Evolutionary conservation across 768 basidiomycete genomes (phyloP).

Genomic region (Mycena maculata): DNA sequence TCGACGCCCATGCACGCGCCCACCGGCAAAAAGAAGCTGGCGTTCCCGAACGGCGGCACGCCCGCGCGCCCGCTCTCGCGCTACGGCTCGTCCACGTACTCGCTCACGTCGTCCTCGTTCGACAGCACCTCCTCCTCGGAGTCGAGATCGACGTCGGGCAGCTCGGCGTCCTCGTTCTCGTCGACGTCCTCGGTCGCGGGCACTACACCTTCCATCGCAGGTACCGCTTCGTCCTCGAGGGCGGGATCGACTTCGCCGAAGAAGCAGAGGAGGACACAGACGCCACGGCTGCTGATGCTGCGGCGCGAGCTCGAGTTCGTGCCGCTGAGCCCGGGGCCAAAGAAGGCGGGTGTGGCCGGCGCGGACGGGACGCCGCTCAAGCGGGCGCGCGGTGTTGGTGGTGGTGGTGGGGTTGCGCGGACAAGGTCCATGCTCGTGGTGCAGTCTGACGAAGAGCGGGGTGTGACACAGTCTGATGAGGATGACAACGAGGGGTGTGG

Average conservation of each 20-base stretch:
- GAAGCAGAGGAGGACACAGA: constrained; percentile 48
- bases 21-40: constrained; percentile 47
- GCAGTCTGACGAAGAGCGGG: constrained; percentile 3
- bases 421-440: constrained; percentile 28
- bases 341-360: constrained; percentile 51
- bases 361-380: constrained; percentile 19
- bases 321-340: constrained; percentile 78
- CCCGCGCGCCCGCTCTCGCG: constrained; percentile 53
- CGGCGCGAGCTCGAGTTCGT: constrained; percentile 78
- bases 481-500: constrained; percentile 24
- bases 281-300: constrained; percentile 72
- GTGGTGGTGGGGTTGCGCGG: too few species aligned
- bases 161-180: constrained; percentile 55
- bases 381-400: constrained; percentile 20
- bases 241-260: constrained; percentile 44
- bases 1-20: constrained; percentile 57
- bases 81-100: constrained; percentile 47
- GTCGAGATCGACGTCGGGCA: constrained; percentile 56
- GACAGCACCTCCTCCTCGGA: constrained; percentile 26
- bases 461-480: constrained; percentile 19
- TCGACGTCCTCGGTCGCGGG: constrained; percentile 57
- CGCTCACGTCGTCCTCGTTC: constrained; percentile 34
- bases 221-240: background rate
- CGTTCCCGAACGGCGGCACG: constrained; percentile 44
- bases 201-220: constrained; percentile 54